phyloP scores from a whole-genome alignment of 2,329 filamentous ascomycete genomes.

The Fusarium algeriense region DNA sequence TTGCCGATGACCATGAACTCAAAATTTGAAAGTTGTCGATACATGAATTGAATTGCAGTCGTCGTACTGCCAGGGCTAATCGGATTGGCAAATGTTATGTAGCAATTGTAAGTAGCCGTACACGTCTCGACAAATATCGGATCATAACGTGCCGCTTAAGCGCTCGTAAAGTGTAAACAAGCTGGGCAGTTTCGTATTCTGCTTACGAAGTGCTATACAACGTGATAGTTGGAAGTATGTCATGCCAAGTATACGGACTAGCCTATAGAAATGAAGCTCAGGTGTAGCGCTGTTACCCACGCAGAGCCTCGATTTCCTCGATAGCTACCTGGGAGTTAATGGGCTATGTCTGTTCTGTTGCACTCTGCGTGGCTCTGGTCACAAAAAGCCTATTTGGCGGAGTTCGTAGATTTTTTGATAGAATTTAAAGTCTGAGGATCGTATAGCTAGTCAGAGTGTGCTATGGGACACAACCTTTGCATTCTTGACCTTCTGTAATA shows the following conservation, averaged over 20 bases:
- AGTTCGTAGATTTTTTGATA: not conserved
- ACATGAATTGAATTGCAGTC: not conserved
- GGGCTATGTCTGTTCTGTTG: not conserved
- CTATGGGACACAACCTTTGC: not conserved
- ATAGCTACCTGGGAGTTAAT: not conserved
- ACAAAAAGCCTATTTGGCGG: not conserved
- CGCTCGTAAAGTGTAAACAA: not conserved
- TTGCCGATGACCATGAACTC: slow-evolving; percentile 26
- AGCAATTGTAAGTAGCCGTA: not conserved
- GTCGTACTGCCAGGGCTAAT: not conserved
- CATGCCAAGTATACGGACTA: slow-evolving; percentile 16
- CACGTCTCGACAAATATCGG: not conserved
- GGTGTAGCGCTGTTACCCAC: not conserved
- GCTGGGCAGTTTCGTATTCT: slow-evolving; percentile 14
- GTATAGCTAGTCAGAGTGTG: slow-evolving; percentile 1
- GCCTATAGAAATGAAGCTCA: slow-evolving; percentile 16
- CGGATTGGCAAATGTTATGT: not conserved
- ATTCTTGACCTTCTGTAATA: slow-evolving; percentile 31
- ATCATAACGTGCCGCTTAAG: slow-evolving; percentile 13
- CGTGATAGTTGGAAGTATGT: not conserved
- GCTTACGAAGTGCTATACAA: slow-evolving; percentile 1
- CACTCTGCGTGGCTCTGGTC: too few relatives aligned
- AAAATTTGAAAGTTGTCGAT: not conserved
- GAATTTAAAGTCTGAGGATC: not conserved
- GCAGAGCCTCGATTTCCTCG: not conserved